Base-by-base conservation (phyloP, 1,139 yeast species). In the Yamadazyma atlantica region DNA sequence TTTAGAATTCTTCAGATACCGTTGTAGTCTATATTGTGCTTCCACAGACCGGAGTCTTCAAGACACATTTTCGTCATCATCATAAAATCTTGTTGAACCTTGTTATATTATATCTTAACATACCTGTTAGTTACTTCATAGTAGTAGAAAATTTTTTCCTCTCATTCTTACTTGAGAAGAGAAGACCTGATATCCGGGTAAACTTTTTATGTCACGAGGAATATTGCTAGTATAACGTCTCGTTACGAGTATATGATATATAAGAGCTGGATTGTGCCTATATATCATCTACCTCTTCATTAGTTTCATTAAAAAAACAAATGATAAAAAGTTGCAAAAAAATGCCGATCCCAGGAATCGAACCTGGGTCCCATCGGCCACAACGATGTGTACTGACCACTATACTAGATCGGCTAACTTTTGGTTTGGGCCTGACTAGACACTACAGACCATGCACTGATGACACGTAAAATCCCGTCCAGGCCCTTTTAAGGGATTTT, bases 21-120 rank as follows among this genome's bases (percentile, higher is more conserved):
- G 97, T 89, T 89, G 97, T 89, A 89, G 97, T 90, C 97, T 82
- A 78, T 81, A 82, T 66, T 77, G 84, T 77, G 85, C 87, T 75
- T 78, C 80, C 89, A 82, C 6, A 5, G 30, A 16, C 30, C 19
- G 17, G 12, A 28, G 30, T 16, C 30, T 14, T 28, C 30, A 28
- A 28, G 30, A 28, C 30, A 28, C 29, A 15, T 14, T 5, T 15
- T 9, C 9, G 30, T 28, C 6, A 28, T 28, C 30, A 28, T 28
- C 30, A 28, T 16, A 15, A 7, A 28, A 28, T 28, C 30, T 15
- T 28, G 9, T 4, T 15, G 5, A 19, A 15, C 6, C 22, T 9
- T 6, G 22, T 19, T 19, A n/a, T 19, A n/a, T 23, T 23, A 4
- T 23, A 11, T n/a, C 4, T 10, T 11, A 23, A 23, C 26, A 23